Conservation (phyloP, 2,329 filamentous ascomycete genomes). For the Ophiosphaerella narmari region DNA sequence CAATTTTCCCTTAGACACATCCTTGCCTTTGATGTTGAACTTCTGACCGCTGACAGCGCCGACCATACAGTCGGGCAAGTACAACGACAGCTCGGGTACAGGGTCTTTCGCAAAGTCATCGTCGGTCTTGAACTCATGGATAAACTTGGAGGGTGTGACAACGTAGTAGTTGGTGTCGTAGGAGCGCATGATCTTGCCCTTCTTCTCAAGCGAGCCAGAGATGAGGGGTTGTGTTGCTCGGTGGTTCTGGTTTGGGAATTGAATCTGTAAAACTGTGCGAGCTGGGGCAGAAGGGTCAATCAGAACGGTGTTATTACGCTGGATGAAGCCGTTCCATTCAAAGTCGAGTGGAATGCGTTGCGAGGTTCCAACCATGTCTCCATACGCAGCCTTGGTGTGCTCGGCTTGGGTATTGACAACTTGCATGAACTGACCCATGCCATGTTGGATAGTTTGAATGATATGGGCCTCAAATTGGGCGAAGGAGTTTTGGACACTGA, state of each 20-base stretch:
- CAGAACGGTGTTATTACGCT: conserved; percentile 71
- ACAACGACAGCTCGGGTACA: conserved; percentile 83
- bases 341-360: conserved; percentile 82
- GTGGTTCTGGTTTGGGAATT: conserved; percentile 90
- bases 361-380: conserved; percentile 76
- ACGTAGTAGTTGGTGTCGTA: conserved; percentile 87
- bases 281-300: conserved; percentile 77
- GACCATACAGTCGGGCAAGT: conserved; percentile 86
- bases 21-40: conserved; percentile 95
- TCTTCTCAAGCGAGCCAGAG: conserved; percentile 86
- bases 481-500: conserved; percentile 91
- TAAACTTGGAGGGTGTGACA: conserved; percentile 81
- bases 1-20: conserved; percentile 76
- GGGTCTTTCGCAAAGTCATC: conserved; percentile 76
- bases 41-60: conserved; percentile 75
- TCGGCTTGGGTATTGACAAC: conserved; percentile 81
- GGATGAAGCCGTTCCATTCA: conserved; percentile 86
- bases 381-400: conserved; percentile 78
- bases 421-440: conserved; percentile 81
- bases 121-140: conserved; percentile 96
- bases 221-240: conserved; percentile 78
- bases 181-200: conserved; percentile 82
- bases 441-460: conserved; percentile 78
- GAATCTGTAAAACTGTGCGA: conserved; percentile 72
- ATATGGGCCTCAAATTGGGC: conserved; percentile 85